Base-by-base conservation (phyloP, 352 stramenopile genomes). In the Pythium rishiriense region DNA sequence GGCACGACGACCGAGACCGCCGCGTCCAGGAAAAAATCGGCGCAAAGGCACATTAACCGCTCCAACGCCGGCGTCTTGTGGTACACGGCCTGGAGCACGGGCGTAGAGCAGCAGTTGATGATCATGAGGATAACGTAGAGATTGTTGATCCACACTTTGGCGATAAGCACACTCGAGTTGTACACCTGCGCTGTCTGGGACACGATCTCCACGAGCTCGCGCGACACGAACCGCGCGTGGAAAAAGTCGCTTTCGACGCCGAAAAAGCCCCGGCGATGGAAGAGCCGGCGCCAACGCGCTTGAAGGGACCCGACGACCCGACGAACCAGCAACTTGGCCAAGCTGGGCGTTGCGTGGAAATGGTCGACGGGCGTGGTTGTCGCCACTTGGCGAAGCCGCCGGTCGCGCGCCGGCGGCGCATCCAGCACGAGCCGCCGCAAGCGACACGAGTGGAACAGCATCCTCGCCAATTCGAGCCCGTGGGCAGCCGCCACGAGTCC, bases 231-330 rank as follows among this genome's bases (percentile, higher is more conserved):
- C 12, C 48, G 37, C 0, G 43, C 8, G 28, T 55, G 46, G 28
- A 72, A 72, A 35, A 56, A 59, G 9, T 57, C 43, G 51, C 64
- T 64, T 21, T 72, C 64, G 28, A 72, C 58, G 35, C 65, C 71
- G 28, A 63, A 63, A 8, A 50, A 58, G 17, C 61, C 58, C 14
- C 26, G 46, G 22, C 54, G 56, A 41, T 60, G 47, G 31, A 65
- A 70, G 17, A 70, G 33, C 19, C 35, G 35, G 24, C 9, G 1
- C 35, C 28, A 49, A 49, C 28, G 61, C 65, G 39, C 10, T 42
- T 33, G 11, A 55, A 35, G 26, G 63, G 37, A 24, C 43, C 24
- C 33, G 7, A 47, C 3, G n/a, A 58, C 17, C 10, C 28, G 15
- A 12, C 41, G 12, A 22, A 21, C 29, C 39, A 25, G 17, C 17